Base-by-base conservation (phyloP, 75 land plant genomes). In the Sequoiadendron giganteum region DNA sequence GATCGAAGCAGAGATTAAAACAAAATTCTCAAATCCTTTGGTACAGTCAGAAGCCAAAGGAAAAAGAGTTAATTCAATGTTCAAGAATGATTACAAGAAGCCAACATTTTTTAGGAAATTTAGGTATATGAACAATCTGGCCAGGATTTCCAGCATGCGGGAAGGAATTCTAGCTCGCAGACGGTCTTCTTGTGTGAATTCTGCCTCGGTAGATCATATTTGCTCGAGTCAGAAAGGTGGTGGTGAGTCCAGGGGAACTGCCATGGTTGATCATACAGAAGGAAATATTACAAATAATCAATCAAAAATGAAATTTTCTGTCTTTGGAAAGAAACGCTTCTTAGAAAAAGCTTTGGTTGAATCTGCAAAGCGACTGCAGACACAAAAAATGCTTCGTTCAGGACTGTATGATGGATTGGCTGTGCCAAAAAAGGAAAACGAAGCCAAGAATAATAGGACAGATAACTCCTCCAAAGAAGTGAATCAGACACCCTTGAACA, bases 371-470 rank as follows among this genome's bases (percentile, higher is more conserved):
- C 38, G 42, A 38, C 80, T 77, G 18, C 80, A 77, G 34, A 5
- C 40, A 77, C 80, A 77, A 38, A 77, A 77, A 77, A 77, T 77
- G 80, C 42, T 77, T 19, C 80, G 80, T 36, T 77, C 80, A 36
- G 42, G 80, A 77, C 19, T 77, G 8, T 77, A 77, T 77, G 80
- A 77, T 77, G 14, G 42, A 38, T 32, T 4, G 3, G 6, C 39
- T 14, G 13, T 5, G 18, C 19, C 14, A 36, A 76, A 76, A 76
- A 16, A 76, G 39, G 79, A 76, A 3, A 76, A 18, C 15, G 19
- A 76, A 76, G 79, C 3, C 39, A 13, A 76, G 5, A 76, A 13
- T 11, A 76, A 15, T 38, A 38, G 6, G 40, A 18, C 14, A 2
- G 39, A 38, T 34, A 38, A 76, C 6, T 34, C 5, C 3, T 76